Conservation (phyloP, 257 asterid species). For the Voacanga thouarsii region DNA sequence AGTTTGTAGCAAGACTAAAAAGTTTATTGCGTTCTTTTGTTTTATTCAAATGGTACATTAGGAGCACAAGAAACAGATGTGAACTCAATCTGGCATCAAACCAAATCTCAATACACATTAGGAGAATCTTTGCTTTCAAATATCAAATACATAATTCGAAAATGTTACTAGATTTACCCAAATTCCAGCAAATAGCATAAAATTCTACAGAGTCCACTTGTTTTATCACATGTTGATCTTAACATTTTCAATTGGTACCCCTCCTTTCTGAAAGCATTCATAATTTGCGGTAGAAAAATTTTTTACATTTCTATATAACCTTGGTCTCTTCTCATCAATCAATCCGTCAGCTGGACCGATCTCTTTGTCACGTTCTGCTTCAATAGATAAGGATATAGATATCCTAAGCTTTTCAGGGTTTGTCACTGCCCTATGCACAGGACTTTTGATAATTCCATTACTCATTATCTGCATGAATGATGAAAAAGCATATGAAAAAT, state of each 20-base stretch:
- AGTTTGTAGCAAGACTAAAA: not conserved
- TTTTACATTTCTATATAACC: conserved; percentile 30
- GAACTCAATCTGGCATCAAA: not conserved
- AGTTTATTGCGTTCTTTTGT: not conserved
- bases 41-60: not conserved
- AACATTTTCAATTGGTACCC: conserved; percentile 9
- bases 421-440: conserved; percentile 40
- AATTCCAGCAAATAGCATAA: not conserved
- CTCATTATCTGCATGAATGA: conserved; percentile 38
- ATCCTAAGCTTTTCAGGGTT: conserved; percentile 36
- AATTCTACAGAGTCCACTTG: not conserved
- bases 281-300: conserved; percentile 13
- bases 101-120: no score
- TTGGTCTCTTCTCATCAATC: conserved; percentile 31
- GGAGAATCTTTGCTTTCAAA: no score
- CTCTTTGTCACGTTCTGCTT: conserved; percentile 28
- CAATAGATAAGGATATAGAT: conserved; percentile 27
- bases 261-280: conserved; percentile 13
- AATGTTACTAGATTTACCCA: not conserved
- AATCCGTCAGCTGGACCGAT: conserved; percentile 34
- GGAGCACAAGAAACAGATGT: not conserved
- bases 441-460: conserved; percentile 48
- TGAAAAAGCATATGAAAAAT: not conserved
- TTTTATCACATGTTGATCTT: not conserved
- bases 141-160: no score